Evolutionary conservation across 75 land plant genomes (phyloP).

Genomic region (Pinus tabuliformis): DNA sequence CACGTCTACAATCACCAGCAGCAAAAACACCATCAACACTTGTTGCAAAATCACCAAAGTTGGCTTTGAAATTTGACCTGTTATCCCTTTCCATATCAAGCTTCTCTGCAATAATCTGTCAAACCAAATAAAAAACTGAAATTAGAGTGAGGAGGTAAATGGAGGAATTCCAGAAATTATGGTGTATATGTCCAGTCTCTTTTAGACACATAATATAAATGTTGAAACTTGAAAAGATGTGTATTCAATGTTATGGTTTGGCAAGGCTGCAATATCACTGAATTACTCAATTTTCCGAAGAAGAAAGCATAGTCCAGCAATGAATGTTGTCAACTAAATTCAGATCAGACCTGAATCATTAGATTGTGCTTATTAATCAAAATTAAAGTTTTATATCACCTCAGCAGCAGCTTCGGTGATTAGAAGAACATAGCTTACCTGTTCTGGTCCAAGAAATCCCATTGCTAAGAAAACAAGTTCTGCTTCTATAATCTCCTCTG

Average conservation of each 20-base stretch:
- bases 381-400: not conserved
- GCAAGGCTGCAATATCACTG: not conserved
- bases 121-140: not conserved
- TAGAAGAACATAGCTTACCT: slow-evolving; percentile 43
- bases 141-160: not conserved
- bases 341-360: not conserved
- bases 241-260: not conserved
- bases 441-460: slow-evolving; percentile 98
- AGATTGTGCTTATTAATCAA: not conserved
- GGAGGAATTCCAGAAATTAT: not conserved
- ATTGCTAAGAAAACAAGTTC: slow-evolving; percentile 88
- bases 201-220: not conserved
- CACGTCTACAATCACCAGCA: slow-evolving; percentile 95
- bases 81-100: slow-evolving; percentile 76
- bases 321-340: not conserved
- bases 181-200: not conserved
- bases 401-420: not conserved
- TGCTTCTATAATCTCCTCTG: slow-evolving; percentile 83
- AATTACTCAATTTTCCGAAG: not conserved
- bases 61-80: slow-evolving; percentile 90
- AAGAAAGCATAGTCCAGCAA: not conserved
- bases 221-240: not conserved
- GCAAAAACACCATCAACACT: slow-evolving; percentile 90
- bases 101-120: slow-evolving; percentile 81
- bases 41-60: slow-evolving; percentile 78